Evolutionary conservation across 2,329 filamentous ascomycete species (phyloP), one percentile per base, ranked within the genome.

Genomic region (Colletotrichum lindemuthianum): DNA sequence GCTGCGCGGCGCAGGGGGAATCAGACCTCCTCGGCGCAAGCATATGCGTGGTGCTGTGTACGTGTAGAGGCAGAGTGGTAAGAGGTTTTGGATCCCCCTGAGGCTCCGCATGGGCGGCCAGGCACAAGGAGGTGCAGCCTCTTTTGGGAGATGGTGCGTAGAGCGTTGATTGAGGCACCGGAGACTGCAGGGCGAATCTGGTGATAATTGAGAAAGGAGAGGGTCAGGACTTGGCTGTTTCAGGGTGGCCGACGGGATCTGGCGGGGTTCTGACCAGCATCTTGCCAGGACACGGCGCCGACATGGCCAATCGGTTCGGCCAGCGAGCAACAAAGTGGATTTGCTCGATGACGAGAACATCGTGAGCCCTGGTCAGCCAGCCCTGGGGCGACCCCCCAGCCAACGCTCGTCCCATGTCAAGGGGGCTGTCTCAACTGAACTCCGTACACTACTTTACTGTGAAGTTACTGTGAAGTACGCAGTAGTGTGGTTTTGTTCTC

Each of bases 141-240:
- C 47, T 51, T 56, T 61, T 32, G 51, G 59, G 52, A 50, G 41
- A 56, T 65, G 43, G 63, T 59, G 63, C 51, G 63, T 65, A 61
- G 36, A 56, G 52, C 32, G 44, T 65, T 65, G 16, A 65, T 61
- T 65, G 41, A 60, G 44, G 47, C 34, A 50, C n/a, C 57, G 44
- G 51, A 60, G 34, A 12, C 44, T 51, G 51, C 58, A 65, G 51
- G 63, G 58, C 41, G 51, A 57, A 60, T 55, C 33, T 55, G 45
- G 45, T 10, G 50, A 60, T 61, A 61, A 61, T 65, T 57, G 61
- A 64, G 40, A 63, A 57, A 59, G 58, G 63, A 43, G 60, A 44
- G 63, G 51, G 58, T 63, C 58, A 61, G 58, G 63, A 65, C 47
- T 61, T 61, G 47, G 63, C 58, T 44, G 63, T 65, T 65, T 65